Percentiles rank a stretch among this genome's conserved stretches.
These are phyloP conservation scores for Lecanicillium sp. DNA, from an alignment of 2,329 filamentous ascomycete genomes.

Conservation along the genomic window DNA sequence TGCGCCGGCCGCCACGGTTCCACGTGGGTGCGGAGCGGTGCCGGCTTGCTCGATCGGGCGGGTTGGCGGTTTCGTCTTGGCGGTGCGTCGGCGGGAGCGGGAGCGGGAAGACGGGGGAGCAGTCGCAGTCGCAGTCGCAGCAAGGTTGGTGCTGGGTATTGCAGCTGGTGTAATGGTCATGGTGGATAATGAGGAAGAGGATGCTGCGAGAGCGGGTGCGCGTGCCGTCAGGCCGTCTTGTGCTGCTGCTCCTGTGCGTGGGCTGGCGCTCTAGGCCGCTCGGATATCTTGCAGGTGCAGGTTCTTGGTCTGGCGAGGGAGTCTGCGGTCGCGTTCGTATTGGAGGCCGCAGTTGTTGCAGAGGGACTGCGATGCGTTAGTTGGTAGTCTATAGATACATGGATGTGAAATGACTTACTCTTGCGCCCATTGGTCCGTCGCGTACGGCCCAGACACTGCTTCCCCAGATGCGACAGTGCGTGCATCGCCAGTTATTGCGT, in stretches of 20 bases:
- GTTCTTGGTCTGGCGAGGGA: slow-evolving; percentile 50
- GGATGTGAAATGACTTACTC: slow-evolving; percentile 50
- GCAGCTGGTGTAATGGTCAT: too few species aligned
- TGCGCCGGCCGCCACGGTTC: too few species aligned
- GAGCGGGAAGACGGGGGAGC: too few species aligned
- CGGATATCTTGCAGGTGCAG: slow-evolving; percentile 27
- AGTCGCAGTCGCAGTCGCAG: too few species aligned
- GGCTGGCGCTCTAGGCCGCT: slow-evolving; percentile 18
- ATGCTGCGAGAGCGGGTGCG: not conserved
- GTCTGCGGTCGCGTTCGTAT: slow-evolving; percentile 77
- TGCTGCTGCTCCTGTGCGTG: not conserved
- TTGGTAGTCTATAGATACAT: slow-evolving; percentile 8
- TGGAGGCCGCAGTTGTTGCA: slow-evolving; percentile 90
- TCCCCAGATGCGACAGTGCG: slow-evolving; percentile 82
- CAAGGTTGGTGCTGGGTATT: too few species aligned
- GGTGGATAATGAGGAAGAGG: too few species aligned
- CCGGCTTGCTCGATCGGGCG: too few species aligned
- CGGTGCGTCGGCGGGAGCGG: too few species aligned
- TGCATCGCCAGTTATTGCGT: slow-evolving; percentile 76
- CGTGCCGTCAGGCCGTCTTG: not conserved
- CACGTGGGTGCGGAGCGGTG: too few species aligned
- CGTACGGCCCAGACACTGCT: slow-evolving; percentile 90
- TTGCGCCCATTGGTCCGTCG: slow-evolving; percentile 78
- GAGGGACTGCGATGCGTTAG: slow-evolving; percentile 52
- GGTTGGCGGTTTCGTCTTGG: too few species aligned